These are phyloP conservation scores for Aphanoascus verrucosus DNA, from an alignment of 2,329 filamentous ascomycete genomes.

Conservation along the genomic window DNA sequence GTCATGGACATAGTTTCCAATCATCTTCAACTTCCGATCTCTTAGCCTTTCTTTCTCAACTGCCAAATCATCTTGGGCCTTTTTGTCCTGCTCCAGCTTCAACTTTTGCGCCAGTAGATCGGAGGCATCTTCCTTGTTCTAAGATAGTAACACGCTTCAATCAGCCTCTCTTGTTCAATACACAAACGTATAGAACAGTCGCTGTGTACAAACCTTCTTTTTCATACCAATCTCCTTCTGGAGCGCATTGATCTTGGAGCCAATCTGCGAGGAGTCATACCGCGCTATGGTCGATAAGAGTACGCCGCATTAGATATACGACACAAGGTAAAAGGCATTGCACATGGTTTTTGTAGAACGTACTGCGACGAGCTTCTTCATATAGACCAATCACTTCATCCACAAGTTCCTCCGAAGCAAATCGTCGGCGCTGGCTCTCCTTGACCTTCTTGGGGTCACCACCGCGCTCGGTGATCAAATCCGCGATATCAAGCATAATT, in stretches of 20 bases:
- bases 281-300: constrained; percentile 42
- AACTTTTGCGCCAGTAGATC: constrained; percentile 70
- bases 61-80: constrained; percentile 62
- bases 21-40: constrained; percentile 66
- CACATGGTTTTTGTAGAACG: constrained; percentile 19
- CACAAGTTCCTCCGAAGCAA: constrained; percentile 70
- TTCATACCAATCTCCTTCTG: constrained; percentile 85
- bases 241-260: constrained; percentile 72
- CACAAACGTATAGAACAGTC: background rate
- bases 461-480: constrained; percentile 76
- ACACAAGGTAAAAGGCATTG: background rate
- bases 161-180: background rate
- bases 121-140: constrained; percentile 77
- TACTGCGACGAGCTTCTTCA: constrained; percentile 71
- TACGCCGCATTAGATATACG: background rate
- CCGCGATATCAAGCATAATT: constrained; percentile 63
- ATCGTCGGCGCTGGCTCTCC: constrained; percentile 75
- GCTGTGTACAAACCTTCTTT: constrained; percentile 57
- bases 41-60: constrained; percentile 63
- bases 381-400: constrained; percentile 84
- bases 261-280: constrained; percentile 69
- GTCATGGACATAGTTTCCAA: constrained; percentile 87
- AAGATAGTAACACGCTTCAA: background rate
- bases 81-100: constrained; percentile 70
- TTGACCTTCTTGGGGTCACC: constrained; percentile 86